phyloP scores from a whole-genome alignment of 2,329 filamentous ascomycete genomes.

The Chrysosporium queenslandicum region DNA sequence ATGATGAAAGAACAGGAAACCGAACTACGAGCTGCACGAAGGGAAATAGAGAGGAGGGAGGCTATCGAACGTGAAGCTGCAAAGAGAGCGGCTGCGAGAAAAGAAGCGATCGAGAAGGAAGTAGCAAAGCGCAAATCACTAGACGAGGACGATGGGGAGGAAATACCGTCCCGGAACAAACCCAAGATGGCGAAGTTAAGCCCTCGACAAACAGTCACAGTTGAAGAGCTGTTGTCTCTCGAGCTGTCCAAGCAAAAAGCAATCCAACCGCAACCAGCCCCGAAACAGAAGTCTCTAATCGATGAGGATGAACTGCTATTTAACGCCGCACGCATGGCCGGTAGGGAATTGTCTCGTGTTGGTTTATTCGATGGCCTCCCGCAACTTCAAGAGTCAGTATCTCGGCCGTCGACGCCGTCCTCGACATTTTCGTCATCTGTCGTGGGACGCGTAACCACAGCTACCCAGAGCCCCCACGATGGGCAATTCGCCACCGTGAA shows the following conservation, averaged over 20 bases:
- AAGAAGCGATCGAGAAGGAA: slow-evolving; percentile 16
- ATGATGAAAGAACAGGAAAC: slow-evolving; percentile 11
- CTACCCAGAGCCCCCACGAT: slow-evolving; percentile 12
- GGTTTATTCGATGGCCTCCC: slow-evolving; percentile 26
- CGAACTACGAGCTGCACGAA: slow-evolving; percentile 14
- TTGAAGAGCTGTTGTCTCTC: slow-evolving; percentile 16
- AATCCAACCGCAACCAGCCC: slow-evolving; percentile 5
- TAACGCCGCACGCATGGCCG: slow-evolving; percentile 34
- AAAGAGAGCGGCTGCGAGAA: slow-evolving; percentile 11
- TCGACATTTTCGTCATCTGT: slow-evolving; percentile 5
- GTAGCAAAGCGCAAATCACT: slow-evolving; percentile 16
- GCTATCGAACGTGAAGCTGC: slow-evolving; percentile 11
- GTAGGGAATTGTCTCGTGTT: slow-evolving; percentile 31
- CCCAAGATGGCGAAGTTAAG: slow-evolving; percentile 11
- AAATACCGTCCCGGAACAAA: background rate
- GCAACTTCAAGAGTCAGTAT: slow-evolving; percentile 21
- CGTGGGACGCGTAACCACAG: slow-evolving; percentile 3
- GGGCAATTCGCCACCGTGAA: slow-evolving; percentile 23
- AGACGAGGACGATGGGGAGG: slow-evolving; percentile 3
- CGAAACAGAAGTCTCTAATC: slow-evolving; percentile 19
- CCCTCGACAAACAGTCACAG: slow-evolving; percentile 11
- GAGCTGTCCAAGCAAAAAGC: slow-evolving; percentile 11
- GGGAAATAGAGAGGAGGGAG: slow-evolving; percentile 15
- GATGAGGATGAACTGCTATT: slow-evolving; percentile 37
- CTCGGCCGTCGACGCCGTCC: slow-evolving; percentile 8